Evolutionary conservation across 164 flowering plant species (phyloP), one percentile per base, ranked within the genome.

Genomic region (Brasenia schreberi): DNA sequence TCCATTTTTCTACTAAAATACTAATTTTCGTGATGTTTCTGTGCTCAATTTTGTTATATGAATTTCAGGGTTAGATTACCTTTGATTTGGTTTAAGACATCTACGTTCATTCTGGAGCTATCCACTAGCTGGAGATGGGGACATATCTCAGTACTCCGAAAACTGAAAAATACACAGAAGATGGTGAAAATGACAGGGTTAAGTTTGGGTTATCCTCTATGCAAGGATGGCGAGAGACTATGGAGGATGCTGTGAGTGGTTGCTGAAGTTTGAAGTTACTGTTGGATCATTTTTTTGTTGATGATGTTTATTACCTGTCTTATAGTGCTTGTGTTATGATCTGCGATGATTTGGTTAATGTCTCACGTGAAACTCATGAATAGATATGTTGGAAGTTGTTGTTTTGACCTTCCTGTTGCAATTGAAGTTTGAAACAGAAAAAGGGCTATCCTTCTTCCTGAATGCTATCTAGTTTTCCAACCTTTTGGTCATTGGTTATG

Each of bases 231-330:
- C 86, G 94, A 63, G 81, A 91, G 14, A 79, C 83, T 53, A 88
- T 88, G 94, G 94, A 88, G 85, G 94, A 88, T 75, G 94, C 94
- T 67, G 94, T 88, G 78, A 83, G 94, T 83, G 73, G 64, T 75
- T 23, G 27, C 27, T 23, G 27, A 23, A 23, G 27, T 23, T 23
- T 23, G 27, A 23, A 23, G 27, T 23, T 23, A 23, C 27, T 23
- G 27, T 23, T 23, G 27, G 11, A 2, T 2, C 53, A 45, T 2
- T 7, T 45, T 7, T 45, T 45, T 45, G 53, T 45, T 12, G 12
- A 12, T 7, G 53, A 45, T 45, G 12, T 45, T 7, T 45, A 12
- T 45, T 45, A 45, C 5, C 5, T 45, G 7, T 45, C 53, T 45
- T 45, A 7, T 45, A 23, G 53, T 45, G 53, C 12, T 7, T 45